Percentiles rank a stretch among this genome's conserved stretches.
These are phyloP conservation scores for Zygoascus meyerae DNA, from an alignment of 1,139 yeast species.

Conservation along the genomic window DNA sequence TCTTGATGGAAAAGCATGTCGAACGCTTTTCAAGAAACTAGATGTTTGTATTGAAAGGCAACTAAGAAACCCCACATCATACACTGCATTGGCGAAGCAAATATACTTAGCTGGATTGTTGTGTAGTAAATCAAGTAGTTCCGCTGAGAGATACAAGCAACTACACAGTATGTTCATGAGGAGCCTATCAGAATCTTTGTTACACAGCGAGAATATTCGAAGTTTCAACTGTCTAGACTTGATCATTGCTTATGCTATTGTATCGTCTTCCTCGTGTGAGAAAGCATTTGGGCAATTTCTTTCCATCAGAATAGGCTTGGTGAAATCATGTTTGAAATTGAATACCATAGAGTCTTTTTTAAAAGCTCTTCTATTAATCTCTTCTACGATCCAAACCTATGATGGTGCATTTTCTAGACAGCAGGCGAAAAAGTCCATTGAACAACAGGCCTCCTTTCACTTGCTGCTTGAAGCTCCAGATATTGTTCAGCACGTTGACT, in stretches of 20 bases:
- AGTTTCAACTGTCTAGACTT: slow-evolving; percentile 15
- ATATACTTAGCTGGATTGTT: slow-evolving; percentile 1
- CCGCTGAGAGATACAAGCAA: neutral
- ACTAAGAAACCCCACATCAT: slow-evolving; percentile 9
- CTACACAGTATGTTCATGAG: neutral
- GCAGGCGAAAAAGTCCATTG: slow-evolving; percentile 18
- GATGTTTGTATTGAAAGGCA: slow-evolving; percentile 8
- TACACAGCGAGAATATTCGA: neutral
- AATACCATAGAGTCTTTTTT: slow-evolving; percentile 7
- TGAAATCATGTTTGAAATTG: slow-evolving; percentile 1
- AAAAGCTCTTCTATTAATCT: slow-evolving; percentile 16
- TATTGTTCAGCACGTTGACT: slow-evolving; percentile 18
- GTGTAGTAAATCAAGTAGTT: neutral
- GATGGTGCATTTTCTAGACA: slow-evolving; percentile 22
- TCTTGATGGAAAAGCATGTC: neutral
- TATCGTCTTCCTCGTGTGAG: slow-evolving; percentile 13
- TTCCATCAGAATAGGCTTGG: slow-evolving; percentile 9
- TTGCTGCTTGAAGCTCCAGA: slow-evolving; percentile 24
- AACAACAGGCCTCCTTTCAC: slow-evolving; percentile 22
- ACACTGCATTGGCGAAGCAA: neutral
- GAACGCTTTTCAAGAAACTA: slow-evolving; percentile 8
- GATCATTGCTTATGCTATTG: slow-evolving; percentile 22
- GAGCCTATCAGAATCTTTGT: neutral
- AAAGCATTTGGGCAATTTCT: slow-evolving; percentile 15
- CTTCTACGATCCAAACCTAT: slow-evolving; percentile 20